A percentile compares a stretch with the other conserved stretches of the same genome.
phyloP scores from a whole-genome alignment of 148 eudicot genomes.

The Chenopodium quinoa region DNA sequence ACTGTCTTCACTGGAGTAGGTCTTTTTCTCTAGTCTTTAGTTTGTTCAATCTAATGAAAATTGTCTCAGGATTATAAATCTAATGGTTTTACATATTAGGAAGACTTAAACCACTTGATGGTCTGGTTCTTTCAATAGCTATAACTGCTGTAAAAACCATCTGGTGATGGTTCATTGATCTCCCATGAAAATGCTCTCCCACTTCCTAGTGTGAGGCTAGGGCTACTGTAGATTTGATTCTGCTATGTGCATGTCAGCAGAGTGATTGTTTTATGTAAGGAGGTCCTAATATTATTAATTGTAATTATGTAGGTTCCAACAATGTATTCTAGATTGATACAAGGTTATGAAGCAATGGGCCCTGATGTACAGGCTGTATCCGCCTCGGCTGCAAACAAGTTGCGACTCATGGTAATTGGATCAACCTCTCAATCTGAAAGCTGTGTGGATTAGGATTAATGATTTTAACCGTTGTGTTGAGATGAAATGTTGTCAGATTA shows the following conservation, averaged over 20 bases:
- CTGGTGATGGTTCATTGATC: neutral
- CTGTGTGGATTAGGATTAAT: neutral
- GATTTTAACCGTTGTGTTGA: neutral
- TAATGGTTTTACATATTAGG: neutral
- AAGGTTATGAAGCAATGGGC: conserved; percentile 98
- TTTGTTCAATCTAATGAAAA: neutral
- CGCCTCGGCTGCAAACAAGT: conserved; percentile 75
- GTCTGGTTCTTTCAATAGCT: neutral
- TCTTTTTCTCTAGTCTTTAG: conserved; percentile 4
- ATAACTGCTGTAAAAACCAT: neutral
- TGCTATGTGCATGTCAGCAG: conserved; percentile 2
- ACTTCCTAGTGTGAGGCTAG: neutral
- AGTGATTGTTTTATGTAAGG: conserved; percentile 7
- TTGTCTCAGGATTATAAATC: neutral
- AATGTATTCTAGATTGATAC: conserved; percentile 89
- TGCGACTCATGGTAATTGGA: conserved; percentile 88
- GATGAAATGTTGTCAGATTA: neutral
- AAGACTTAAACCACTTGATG: conserved; percentile 2
- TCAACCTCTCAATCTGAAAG: conserved; percentile 8
- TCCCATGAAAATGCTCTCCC: neutral
- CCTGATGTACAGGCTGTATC: conserved; percentile 60
- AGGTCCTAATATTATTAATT: neutral
- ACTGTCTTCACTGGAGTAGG: conserved; percentile 97
- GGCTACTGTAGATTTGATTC: neutral
- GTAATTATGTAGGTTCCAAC: conserved; percentile 76